These are phyloP conservation scores for Syzygium malaccense DNA, from an alignment of 441 rosid species.

Conservation along the genomic window DNA sequence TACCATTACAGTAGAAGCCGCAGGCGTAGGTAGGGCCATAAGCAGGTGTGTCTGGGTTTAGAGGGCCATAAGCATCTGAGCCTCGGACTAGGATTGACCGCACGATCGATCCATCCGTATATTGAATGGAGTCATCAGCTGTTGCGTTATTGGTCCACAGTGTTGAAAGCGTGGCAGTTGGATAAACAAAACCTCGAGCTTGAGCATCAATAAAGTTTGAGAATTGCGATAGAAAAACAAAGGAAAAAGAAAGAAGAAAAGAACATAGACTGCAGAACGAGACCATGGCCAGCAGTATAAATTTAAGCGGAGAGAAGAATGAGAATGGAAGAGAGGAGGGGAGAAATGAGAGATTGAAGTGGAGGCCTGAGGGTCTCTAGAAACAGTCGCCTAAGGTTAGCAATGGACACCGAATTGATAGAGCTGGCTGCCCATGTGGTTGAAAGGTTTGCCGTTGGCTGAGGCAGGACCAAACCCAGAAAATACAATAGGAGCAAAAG, in stretches of 20 bases:
- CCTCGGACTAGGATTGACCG: not conserved
- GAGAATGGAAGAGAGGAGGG: not conserved
- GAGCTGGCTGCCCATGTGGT: not conserved
- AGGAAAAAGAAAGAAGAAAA: not conserved
- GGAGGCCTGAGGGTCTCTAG: not conserved
- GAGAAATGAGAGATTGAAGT: too few species aligned
- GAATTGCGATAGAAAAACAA: not conserved
- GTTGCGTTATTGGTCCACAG: not conserved
- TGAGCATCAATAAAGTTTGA: not conserved
- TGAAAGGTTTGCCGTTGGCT: not conserved
- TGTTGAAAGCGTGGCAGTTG: not conserved
- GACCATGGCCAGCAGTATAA: not conserved
- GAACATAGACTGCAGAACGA: not conserved
- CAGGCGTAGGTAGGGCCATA: not conserved
- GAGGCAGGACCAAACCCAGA: not conserved
- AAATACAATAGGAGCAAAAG: not conserved
- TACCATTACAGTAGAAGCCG: not conserved
- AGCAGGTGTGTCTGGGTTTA: not conserved
- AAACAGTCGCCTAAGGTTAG: accelerated
- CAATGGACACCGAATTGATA: not conserved
- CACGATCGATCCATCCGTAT: not conserved
- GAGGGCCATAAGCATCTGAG: not conserved
- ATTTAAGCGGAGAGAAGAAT: not conserved
- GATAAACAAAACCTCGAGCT: not conserved
- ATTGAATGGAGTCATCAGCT: accelerated